Evolutionary conservation across 306 rosid species (phyloP).

Genomic region (Pyrus pyrifolia): DNA sequence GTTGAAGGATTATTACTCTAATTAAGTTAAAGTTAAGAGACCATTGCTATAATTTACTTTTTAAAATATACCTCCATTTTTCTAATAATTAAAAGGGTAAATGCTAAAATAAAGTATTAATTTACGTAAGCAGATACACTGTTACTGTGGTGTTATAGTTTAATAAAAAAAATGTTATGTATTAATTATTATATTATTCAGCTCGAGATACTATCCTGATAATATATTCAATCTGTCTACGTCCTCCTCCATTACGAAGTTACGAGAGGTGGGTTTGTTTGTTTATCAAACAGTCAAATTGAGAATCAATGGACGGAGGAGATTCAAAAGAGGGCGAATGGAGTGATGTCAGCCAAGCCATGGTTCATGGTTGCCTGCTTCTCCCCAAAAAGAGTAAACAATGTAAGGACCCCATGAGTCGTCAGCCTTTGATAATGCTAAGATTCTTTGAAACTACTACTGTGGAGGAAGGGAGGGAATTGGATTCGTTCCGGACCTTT

Average conservation of each 20-base stretch:
- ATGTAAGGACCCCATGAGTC: conserved; percentile 27
- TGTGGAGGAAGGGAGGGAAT: neutral
- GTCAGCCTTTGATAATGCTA: conserved; percentile 15
- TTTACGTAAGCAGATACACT: too few species aligned
- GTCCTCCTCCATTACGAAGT: neutral
- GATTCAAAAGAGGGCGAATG: neutral
- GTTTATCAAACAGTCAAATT: conserved; percentile 9
- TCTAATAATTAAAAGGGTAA: neutral
- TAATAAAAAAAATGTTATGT: too few species aligned
- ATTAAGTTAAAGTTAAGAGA: too few species aligned
- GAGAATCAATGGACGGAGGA: neutral
- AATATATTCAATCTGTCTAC: too few species aligned
- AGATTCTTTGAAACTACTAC: conserved; percentile 14
- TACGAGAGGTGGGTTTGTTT: conserved; percentile 4
- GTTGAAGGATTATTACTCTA: too few species aligned
- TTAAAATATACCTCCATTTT: neutral
- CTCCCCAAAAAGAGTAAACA: conserved; percentile 15
- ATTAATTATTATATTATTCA: too few species aligned
- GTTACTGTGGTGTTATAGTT: fast-evolving
- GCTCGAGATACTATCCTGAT: too few species aligned
- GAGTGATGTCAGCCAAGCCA: conserved; percentile 5
- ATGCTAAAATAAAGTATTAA: conserved; percentile 8
- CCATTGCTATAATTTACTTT: too few species aligned
- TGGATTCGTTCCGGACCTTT: fast-evolving
- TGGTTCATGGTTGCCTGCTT: conserved; percentile 6